Evolutionary conservation across 306 rosid genomes (phyloP), one percentile per base, ranked within the genome.

Genomic region (Myrica gale): DNA sequence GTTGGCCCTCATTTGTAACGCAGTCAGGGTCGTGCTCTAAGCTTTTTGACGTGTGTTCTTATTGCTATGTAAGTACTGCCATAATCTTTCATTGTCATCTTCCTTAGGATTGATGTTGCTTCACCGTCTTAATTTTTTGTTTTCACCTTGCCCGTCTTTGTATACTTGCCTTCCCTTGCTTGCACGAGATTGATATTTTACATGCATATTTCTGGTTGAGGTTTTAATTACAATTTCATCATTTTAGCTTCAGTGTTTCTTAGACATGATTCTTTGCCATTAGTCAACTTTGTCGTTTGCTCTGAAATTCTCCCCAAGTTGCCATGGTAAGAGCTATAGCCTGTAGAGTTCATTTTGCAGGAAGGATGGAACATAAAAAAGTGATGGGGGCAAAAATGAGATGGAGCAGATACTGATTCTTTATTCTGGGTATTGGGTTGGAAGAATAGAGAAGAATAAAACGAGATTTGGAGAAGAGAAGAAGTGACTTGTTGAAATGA

Each of bases 51-150:
- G 17, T 8, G 5, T n/a, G 32, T 9, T 17, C 42, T 17, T n/a
- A 41, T 42, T 66, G 51, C 50, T 17, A 66, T 66, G 70, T 66
- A 66, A 66, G 70, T 66, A n/a, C 6, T 20, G 32, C 8, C 23
- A n/a, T 56, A 7, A 19, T 21, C 10, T 8, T 16, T 52, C 56
- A 56, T 10, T n/a, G 10, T 10, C 62, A 20, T 56, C 62, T 20
- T 20, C 62, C 62, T 20, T 12, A 6, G 37, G 62, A 21, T 20
- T 56, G 8, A 7, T 20, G 37, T 20, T 20, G 62, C 39, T 19
- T 0, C 32, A 56, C 20, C 26, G 4, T n/a, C 2, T 54, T 9
- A 6, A 54, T 3, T 7, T 1, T 52, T 13, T 52, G 17, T 52
- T 6, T 52, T 52, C 21, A 52, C 20, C 57, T 17, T 52, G 9